phyloP scores from a whole-genome alignment of 192 early-diverging fungal genomes.

The Coemansia sp. region DNA sequence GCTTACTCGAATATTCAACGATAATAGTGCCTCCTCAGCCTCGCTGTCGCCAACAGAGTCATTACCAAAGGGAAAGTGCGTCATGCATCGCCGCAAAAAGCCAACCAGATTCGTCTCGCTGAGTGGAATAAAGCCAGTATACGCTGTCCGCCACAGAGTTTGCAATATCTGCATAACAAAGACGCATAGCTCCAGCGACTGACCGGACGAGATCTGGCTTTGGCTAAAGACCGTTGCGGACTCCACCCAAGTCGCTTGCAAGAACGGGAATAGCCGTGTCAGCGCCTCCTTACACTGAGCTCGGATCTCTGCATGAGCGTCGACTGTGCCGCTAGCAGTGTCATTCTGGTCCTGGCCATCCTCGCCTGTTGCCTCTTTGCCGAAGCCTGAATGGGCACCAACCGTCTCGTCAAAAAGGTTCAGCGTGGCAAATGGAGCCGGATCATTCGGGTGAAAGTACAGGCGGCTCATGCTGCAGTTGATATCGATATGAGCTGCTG shows the following conservation, averaged over 20 bases:
- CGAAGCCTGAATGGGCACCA: slow-evolving; percentile 1
- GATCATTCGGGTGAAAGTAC: slow-evolving; percentile 32
- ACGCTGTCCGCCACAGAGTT: slow-evolving; percentile 68
- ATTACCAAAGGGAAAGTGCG: slow-evolving; percentile 77
- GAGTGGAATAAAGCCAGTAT: slow-evolving; percentile 31
- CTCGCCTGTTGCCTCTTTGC: not conserved
- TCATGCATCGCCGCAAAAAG: slow-evolving; percentile 67
- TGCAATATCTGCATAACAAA: slow-evolving; percentile 66
- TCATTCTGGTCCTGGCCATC: slow-evolving; percentile 26
- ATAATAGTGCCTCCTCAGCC: slow-evolving; percentile 33
- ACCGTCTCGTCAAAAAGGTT: slow-evolving; percentile 37
- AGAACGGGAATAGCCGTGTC: slow-evolving; percentile 62
- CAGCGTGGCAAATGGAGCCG: slow-evolving; percentile 33
- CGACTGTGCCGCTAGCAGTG: slow-evolving; percentile 11
- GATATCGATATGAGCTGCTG: not conserved
- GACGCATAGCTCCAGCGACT: slow-evolving; percentile 65
- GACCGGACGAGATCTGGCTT: slow-evolving; percentile 49
- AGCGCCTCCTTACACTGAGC: slow-evolving; percentile 41
- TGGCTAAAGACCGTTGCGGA: slow-evolving; percentile 70
- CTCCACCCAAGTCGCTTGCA: slow-evolving; percentile 81
- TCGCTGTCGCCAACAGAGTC: slow-evolving; percentile 55
- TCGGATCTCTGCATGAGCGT: slow-evolving; percentile 18
- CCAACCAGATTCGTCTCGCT: slow-evolving; percentile 44
- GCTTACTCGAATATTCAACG: slow-evolving; percentile 33
- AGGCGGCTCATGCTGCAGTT: slow-evolving; percentile 9